Evolutionary conservation across 2,329 filamentous ascomycete species (phyloP).

Genomic region (Coleophoma crateriformis): DNA sequence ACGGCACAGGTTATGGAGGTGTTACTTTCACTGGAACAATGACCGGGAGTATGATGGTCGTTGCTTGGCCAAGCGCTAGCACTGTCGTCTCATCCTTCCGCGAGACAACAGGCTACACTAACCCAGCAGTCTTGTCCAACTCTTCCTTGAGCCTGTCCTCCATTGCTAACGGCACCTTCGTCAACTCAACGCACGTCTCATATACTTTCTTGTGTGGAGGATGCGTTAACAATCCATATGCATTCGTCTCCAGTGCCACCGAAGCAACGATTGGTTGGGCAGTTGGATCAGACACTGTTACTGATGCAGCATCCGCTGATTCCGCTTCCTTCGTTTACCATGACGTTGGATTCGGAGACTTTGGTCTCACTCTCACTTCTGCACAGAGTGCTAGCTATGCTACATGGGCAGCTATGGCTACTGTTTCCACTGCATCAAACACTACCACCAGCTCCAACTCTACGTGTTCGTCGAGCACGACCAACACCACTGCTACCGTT

Average conservation of each 20-base stretch:
- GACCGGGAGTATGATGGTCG: slow-evolving; percentile 40
- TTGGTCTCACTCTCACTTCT: slow-evolving; percentile 8
- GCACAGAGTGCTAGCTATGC: slow-evolving; percentile 9
- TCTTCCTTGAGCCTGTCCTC: slow-evolving; percentile 34
- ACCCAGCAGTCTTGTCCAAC: slow-evolving; percentile 37
- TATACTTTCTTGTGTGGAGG: slow-evolving; percentile 48
- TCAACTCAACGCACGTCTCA: slow-evolving; percentile 46
- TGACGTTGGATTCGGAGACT: slow-evolving; percentile 11
- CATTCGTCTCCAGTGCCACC: slow-evolving; percentile 12
- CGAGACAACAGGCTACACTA: slow-evolving; percentile 36
- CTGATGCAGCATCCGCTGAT: slow-evolving; percentile 9
- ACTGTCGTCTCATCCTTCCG: slow-evolving; percentile 34
- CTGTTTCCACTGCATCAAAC: neutral
- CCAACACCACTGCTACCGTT: slow-evolving; percentile 11
- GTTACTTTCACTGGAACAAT: slow-evolving; percentile 41
- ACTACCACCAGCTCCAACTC: slow-evolving; percentile 4
- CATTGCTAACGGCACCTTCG: slow-evolving; percentile 44
- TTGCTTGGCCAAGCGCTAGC: slow-evolving; percentile 42
- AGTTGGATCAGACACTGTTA: slow-evolving; percentile 4
- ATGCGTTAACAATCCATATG: slow-evolving; percentile 19
- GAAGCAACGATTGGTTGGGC: slow-evolving; percentile 19
- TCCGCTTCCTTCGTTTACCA: slow-evolving; percentile 11
- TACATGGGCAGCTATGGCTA: slow-evolving; percentile 12
- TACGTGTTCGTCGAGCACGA: slow-evolving; percentile 5
- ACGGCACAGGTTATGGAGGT: slow-evolving; percentile 42